Percentiles rank a stretch among this genome's conserved stretches.
These are phyloP conservation scores for Lipomyces kockii DNA, from an alignment of 805 yeast species.

Conservation along the genomic window DNA sequence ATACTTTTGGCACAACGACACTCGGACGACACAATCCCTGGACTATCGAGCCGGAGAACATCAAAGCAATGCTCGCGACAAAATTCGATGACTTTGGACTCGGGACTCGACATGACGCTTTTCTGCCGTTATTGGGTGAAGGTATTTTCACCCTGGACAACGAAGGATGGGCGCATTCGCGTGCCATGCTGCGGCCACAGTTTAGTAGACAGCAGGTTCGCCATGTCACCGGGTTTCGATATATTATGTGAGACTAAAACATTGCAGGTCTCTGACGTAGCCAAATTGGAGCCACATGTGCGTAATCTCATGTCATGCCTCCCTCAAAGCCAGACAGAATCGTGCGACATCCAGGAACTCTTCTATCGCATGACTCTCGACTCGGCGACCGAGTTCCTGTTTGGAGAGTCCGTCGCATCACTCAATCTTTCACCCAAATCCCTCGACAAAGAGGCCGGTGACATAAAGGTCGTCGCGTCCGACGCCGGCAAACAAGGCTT, in stretches of 20 bases:
- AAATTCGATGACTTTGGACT: slow-evolving; percentile 44
- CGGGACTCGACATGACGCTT: slow-evolving; percentile 40
- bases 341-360: slow-evolving; percentile 42
- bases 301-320: slow-evolving; percentile 35
- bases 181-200: slow-evolving; percentile 47
- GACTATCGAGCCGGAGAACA: slow-evolving; percentile 44
- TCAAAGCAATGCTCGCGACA: slow-evolving; percentile 45
- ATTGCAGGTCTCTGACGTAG: slow-evolving; percentile 37
- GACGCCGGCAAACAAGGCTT: slow-evolving; percentile 34
- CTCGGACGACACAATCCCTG: slow-evolving; percentile 11
- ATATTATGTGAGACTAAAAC: neutral
- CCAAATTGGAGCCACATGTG: slow-evolving; percentile 41
- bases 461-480: slow-evolving; percentile 14
- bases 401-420: slow-evolving; percentile 43
- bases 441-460: neutral
- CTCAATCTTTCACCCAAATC: slow-evolving; percentile 28
- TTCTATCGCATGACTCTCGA: slow-evolving; percentile 45
- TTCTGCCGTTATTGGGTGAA: slow-evolving; percentile 44
- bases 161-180: slow-evolving; percentile 47
- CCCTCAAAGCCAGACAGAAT: slow-evolving; percentile 18
- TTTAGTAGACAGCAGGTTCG: slow-evolving; percentile 44
- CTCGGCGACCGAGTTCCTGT: slow-evolving; percentile 46
- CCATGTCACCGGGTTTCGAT: neutral
- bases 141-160: slow-evolving; percentile 48
- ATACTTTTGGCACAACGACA: neutral